Evolutionary conservation across 2,329 filamentous ascomycete genomes (phyloP).

Genomic region (Verticillium nonalfalfae): DNA sequence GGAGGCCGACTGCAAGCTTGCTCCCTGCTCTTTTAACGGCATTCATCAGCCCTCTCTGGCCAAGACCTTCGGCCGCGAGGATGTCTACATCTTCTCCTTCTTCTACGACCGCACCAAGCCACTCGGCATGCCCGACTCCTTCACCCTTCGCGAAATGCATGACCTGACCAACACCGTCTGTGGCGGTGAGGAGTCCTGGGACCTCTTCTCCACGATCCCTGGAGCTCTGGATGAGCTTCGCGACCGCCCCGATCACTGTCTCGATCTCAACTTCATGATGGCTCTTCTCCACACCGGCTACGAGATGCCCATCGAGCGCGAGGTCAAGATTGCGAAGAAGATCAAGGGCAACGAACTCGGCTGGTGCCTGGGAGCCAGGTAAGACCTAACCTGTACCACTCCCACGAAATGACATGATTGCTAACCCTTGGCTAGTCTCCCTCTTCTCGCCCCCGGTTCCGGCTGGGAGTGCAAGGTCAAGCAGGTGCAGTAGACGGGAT

Average conservation of each 20-base stretch:
- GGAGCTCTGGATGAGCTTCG: conserved; percentile 74
- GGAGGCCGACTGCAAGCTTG: conserved; percentile 70
- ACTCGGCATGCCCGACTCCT: conserved; percentile 96
- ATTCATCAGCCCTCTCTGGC: conserved; percentile 87
- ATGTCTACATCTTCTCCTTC: conserved; percentile 95
- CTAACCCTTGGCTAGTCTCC: conserved; percentile 57
- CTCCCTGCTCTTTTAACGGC: conserved; percentile 98
- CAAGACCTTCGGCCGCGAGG: conserved; percentile 87
- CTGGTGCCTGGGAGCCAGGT: conserved; percentile 97
- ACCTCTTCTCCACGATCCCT: conserved; percentile 69
- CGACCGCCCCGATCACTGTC: conserved; percentile 81
- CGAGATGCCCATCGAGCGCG: conserved; percentile 93
- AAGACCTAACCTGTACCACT: conserved; percentile 29
- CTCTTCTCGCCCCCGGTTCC: conserved; percentile 71
- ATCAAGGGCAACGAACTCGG: conserved; percentile 95
- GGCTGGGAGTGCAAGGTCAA: conserved; percentile 88
- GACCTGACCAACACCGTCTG: conserved; percentile 83
- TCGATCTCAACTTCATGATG: conserved; percentile 96
- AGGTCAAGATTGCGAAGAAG: conserved; percentile 98
- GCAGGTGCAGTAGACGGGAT: conserved; percentile 53
- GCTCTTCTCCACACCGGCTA: conserved; percentile 91
- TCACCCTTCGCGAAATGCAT: conserved; percentile 84
- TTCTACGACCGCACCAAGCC: conserved; percentile 94
- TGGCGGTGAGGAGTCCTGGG: conserved; percentile 70
- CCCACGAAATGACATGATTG: conserved; percentile 2